Percentiles rank a stretch among this genome's conserved stretches.
phyloP scores from a whole-genome alignment of 2,329 filamentous ascomycete species.

The Pseudogymnoascus sp. region DNA sequence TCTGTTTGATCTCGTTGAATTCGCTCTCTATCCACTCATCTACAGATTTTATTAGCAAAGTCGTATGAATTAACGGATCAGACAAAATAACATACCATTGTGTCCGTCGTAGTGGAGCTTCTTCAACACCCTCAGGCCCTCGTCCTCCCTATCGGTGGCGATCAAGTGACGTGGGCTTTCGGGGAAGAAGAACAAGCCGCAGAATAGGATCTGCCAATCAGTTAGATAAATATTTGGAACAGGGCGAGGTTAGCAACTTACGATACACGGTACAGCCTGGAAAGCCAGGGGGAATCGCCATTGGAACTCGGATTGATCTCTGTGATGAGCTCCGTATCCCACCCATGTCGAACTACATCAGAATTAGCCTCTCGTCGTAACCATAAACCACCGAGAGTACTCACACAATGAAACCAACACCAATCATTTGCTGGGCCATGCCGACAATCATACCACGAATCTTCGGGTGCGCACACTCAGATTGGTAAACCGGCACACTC shows the following conservation, averaged over 20 bases:
- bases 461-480: conserved; percentile 50
- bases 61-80: not conserved
- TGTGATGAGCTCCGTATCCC: conserved; percentile 9
- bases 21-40: conserved; percentile 51
- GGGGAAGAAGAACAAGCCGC: conserved; percentile 53
- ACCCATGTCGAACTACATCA: conserved; percentile 1
- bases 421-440: conserved; percentile 55
- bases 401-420: conserved; percentile 45
- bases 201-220: conserved; percentile 23
- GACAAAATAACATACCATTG: conserved; percentile 24
- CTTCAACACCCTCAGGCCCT: conserved; percentile 39
- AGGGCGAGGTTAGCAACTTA: not conserved
- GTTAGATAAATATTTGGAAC: not conserved
- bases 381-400: conserved; percentile 31
- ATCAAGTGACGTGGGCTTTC: conserved; percentile 51
- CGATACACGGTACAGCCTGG: conserved; percentile 46
- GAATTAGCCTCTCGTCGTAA: conserved; percentile 40
- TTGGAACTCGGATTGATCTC: not conserved
- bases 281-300: conserved; percentile 36
- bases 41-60: not conserved
- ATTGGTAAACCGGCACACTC: conserved; percentile 55
- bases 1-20: conserved; percentile 50
- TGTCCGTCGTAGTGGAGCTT: conserved; percentile 45
- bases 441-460: conserved; percentile 52
- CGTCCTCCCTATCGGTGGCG: conserved; percentile 37